Percentiles rank a stretch among this genome's conserved stretches.
Conservation (phyloP, 2,329 filamentous ascomycete genomes). For the Curvularia spicifera region DNA sequence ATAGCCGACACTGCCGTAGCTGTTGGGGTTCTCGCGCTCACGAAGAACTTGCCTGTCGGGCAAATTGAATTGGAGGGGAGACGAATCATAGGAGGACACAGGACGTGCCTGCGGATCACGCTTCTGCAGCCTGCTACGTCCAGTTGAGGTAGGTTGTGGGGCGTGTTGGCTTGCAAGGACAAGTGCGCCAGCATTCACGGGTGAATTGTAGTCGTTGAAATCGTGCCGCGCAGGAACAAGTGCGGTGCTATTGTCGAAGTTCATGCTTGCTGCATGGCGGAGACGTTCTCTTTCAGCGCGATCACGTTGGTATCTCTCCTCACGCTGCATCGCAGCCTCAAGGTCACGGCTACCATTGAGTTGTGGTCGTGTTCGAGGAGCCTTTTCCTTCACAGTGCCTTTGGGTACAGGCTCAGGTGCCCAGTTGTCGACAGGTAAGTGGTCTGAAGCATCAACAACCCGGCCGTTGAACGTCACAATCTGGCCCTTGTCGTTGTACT, state of each 20-base stretch:
- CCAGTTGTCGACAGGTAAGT: slow-evolving; percentile 78
- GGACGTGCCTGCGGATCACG: slow-evolving; percentile 31
- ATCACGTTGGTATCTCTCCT: slow-evolving; percentile 43
- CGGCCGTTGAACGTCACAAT: slow-evolving; percentile 78
- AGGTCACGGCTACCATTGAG: slow-evolving; percentile 59
- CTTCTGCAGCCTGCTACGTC: slow-evolving; percentile 41
- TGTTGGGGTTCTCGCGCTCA: slow-evolving; percentile 45
- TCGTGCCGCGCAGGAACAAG: slow-evolving; percentile 40
- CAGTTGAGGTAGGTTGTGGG: slow-evolving; percentile 22
- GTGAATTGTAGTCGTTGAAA: slow-evolving; percentile 28
- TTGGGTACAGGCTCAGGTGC: slow-evolving; percentile 76
- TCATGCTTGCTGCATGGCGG: slow-evolving; percentile 37
- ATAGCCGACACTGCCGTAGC: slow-evolving; percentile 41
- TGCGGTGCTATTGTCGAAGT: slow-evolving; percentile 38
- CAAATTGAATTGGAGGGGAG: slow-evolving; percentile 19
- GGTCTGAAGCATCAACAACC: slow-evolving; percentile 80
- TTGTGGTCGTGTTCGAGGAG: slow-evolving; percentile 54
- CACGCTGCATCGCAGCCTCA: slow-evolving; percentile 42
- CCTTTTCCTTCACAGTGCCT: slow-evolving; percentile 51
- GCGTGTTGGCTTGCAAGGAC: slow-evolving; percentile 34
- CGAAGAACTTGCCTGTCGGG: slow-evolving; percentile 40
- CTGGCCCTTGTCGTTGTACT: slow-evolving; percentile 64
- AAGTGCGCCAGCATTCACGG: slow-evolving; percentile 26
- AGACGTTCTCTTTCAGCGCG: slow-evolving; percentile 44
- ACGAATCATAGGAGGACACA: slow-evolving; percentile 21